A percentile compares a stretch with the other conserved stretches of the same genome.
Conservation (phyloP, 805 yeast species). For the Yamadazyma nakazawae region DNA sequence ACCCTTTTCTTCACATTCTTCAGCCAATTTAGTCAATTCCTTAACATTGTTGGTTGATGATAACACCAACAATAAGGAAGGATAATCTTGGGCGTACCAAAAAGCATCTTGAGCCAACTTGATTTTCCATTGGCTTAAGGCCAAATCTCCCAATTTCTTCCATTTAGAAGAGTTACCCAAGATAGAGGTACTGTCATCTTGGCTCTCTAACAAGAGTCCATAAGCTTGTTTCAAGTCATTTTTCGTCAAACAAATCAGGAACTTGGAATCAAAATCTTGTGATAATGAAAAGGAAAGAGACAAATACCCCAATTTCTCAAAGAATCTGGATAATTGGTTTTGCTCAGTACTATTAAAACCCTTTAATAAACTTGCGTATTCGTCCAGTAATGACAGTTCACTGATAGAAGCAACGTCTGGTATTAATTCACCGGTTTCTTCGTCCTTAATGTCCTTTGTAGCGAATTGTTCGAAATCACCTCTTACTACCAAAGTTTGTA, state of each 20-base stretch:
- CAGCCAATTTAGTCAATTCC: constrained; percentile 62
- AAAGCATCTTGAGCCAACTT: constrained; percentile 78
- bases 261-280: constrained; percentile 85
- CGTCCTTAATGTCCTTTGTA: constrained; percentile 25
- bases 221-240: constrained; percentile 69
- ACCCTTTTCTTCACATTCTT: constrained; percentile 65
- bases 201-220: constrained; percentile 37
- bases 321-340: constrained; percentile 81
- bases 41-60: constrained; percentile 72
- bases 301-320: constrained; percentile 87
- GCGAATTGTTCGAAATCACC: constrained; percentile 80
- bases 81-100: constrained; percentile 73
- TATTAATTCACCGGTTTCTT: constrained; percentile 36
- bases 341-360: constrained; percentile 63
- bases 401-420: constrained; percentile 34
- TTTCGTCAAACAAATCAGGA: constrained; percentile 83
- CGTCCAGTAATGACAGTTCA: constrained; percentile 59
- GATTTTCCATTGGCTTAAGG: constrained; percentile 74
- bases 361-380: constrained; percentile 48
- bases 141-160: constrained; percentile 88
- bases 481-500: constrained; percentile 91
- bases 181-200: constrained; percentile 48
- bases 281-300: constrained; percentile 82
- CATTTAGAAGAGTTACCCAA: constrained; percentile 54
- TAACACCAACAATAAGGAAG: constrained; percentile 76